A percentile compares a stretch with the other conserved stretches of the same genome.
phyloP scores from a whole-genome alignment of 257 asterid species.

The Leonotis leonurus region DNA sequence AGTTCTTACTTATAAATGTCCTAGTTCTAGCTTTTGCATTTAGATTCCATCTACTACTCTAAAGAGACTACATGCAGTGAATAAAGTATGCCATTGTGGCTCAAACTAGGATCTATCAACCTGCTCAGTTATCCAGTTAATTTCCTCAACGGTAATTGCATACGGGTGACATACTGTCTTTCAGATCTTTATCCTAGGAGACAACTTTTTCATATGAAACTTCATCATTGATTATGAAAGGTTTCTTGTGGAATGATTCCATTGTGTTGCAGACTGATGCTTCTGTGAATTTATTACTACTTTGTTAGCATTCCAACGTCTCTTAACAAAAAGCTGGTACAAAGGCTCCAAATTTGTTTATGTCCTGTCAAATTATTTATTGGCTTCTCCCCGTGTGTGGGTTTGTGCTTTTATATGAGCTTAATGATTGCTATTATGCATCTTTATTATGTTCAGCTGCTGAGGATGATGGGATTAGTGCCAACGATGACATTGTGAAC shows the following conservation, averaged over 20 bases:
- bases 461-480: conserved; percentile 32
- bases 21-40: background rate
- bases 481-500: conserved; percentile 63
- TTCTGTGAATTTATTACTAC: conserved; percentile 1
- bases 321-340: background rate
- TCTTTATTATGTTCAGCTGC: conserved; percentile 34
- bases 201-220: background rate
- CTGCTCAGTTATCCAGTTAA: background rate
- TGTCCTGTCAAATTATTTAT: background rate
- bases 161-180: background rate
- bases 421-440: conserved; percentile 1
- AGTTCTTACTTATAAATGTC: background rate
- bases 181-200: background rate
- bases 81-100: background rate
- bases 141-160: background rate
- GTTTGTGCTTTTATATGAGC: background rate
- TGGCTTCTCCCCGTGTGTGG: background rate
- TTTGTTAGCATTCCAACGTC: background rate
- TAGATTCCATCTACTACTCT: background rate
- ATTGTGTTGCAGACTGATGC: background rate
- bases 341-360: background rate
- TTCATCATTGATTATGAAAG: background rate
- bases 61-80: background rate
- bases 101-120: background rate
- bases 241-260: background rate